Conservation (phyloP, 116 monocot genomes). For the Posidonia oceanica region DNA sequence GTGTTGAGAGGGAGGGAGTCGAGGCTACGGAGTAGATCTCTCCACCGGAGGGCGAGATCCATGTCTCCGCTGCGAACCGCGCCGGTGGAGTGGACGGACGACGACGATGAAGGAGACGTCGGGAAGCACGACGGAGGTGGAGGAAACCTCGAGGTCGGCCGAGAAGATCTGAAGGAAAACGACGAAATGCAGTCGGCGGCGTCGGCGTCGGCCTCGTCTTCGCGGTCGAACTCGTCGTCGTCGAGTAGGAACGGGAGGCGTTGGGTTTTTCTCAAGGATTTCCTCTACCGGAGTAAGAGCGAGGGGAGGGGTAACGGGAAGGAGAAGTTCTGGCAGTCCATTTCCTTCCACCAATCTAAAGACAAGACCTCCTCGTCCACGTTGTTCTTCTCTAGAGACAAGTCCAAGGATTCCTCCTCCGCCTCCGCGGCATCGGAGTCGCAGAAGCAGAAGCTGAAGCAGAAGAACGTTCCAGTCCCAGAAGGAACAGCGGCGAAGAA, state of each 20-base stretch:
- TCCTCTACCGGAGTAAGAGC: conserved; percentile 69
- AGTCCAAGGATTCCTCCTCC: neutral
- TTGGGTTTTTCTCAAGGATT: conserved; percentile 76
- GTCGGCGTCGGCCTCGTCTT: conserved; percentile 13
- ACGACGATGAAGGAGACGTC: conserved; percentile 10
- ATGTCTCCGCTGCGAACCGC: conserved; percentile 47
- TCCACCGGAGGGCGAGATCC: conserved; percentile 53
- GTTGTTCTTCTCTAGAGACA: conserved; percentile 3
- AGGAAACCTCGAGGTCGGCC: neutral
- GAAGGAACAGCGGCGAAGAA: neutral
- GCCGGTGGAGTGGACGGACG: conserved; percentile 19
- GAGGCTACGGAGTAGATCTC: conserved; percentile 35
- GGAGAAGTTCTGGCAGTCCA: conserved; percentile 60
- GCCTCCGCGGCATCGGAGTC: neutral
- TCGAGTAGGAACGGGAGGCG: conserved; percentile 36
- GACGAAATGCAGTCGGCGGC: neutral
- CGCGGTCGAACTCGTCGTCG: conserved; percentile 16
- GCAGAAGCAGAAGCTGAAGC: conserved; percentile 4
- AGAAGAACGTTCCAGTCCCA: neutral
- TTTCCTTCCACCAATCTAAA: conserved; percentile 40
- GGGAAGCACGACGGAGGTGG: neutral
- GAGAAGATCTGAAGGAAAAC: neutral
- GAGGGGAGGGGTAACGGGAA: conserved; percentile 35
- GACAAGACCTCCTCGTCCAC: neutral
- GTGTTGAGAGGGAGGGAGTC: conserved; percentile 21